Base-by-base conservation (phyloP, 768 basidiomycete species). In the Fibroporia radiculosa region DNA sequence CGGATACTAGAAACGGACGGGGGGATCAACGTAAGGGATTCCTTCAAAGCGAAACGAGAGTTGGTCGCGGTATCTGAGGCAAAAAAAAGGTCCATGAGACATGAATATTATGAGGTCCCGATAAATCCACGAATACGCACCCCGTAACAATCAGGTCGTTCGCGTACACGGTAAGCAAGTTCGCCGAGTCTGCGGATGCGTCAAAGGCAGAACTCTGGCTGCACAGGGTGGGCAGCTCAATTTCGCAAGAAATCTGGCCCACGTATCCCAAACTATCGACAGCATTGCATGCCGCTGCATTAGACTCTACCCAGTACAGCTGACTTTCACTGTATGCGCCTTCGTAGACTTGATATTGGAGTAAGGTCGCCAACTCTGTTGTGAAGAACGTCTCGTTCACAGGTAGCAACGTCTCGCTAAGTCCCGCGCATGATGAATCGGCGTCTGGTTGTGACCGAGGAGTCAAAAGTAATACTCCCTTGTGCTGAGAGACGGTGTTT, bases 41-140 rank as follows among this genome's bases (percentile, higher is more conserved):
- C 74, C 74, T 12, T 73, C 55, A 63, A 77, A 76, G 14, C 70
- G 64, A 61, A 77, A 75, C 3, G 71, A 70, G 0, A 68, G 54
- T 27, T 68, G 66, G 50, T 75, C 73, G 16, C 73, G 70, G 33
- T 63, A 69, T 0, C 70, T 73, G 33, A 3, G 1, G 28, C 19
- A 13, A 5, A 13, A 13, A 13, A 37, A 16, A 18, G 18, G 29
- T n/a, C n/a, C 29, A 31, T 10, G 10, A 31, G 10, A 16, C 29
- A 16, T 14, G 1, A 35, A 32, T 8, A 4, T n/a, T 16, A 13
- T 34, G 23, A 20, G 14, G 13, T 16, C 24, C 5, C 16, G 19
- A 19, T 20, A 3, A 1, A 41, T 26, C 22, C 2, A 18, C 36
- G 16, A 34, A 4, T 22, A 36, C 55, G 23, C 26, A 56, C 56